Evolutionary conservation across 768 basidiomycete genomes (phyloP), one percentile per base, ranked within the genome.

Genomic region (Phanerochaete carnosa): DNA sequence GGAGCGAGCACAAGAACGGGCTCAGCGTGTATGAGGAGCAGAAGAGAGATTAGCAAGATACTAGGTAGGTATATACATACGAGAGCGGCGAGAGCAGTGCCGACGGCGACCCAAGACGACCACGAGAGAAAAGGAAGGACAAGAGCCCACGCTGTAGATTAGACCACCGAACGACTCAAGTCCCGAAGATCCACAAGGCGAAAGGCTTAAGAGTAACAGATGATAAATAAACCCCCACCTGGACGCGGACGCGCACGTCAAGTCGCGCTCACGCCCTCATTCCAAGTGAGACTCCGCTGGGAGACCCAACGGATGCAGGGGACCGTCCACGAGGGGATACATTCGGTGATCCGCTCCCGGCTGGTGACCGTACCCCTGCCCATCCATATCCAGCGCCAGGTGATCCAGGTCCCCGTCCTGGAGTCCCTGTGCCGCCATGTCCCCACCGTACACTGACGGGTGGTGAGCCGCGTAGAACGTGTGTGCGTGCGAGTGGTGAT

Each of bases 211-310:
- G 23, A 32, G 25, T 6, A 43, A 52, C 16, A 32, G 30, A 19
- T 11, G n/a, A 52, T 23, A 33, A 28, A 33, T 33, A 30, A 47
- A n/a, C 22, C 5, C 11, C 11, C 11, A 39, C 37, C 9, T 39
- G 19, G 9, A 9, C 28, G 28, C 9, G 47, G 8, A 9, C 28
- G 28, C 47, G 47, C 16, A 7, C 6, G 19, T 19, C 49, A 19
- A n/a, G n/a, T n/a, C 9, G 8, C 51, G 51, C 26, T 43, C 26
- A 55, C 2, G 54, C 68, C 65, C 68, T 68, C 68, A 71, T 69
- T 66, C 70, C 70, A 67, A 71, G 64, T 59, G 65, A 61, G 66
- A 67, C 64, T 46, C 66, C 66, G 29, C 58, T 28, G 30, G 61
- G 28, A 56, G 59, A 43, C 46, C 65, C 62, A 60, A 58, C 49